Evolutionary conservation across 192 early-diverging fungal genomes (phyloP).

Genomic region (Hyaloraphidium curvatum): DNA sequence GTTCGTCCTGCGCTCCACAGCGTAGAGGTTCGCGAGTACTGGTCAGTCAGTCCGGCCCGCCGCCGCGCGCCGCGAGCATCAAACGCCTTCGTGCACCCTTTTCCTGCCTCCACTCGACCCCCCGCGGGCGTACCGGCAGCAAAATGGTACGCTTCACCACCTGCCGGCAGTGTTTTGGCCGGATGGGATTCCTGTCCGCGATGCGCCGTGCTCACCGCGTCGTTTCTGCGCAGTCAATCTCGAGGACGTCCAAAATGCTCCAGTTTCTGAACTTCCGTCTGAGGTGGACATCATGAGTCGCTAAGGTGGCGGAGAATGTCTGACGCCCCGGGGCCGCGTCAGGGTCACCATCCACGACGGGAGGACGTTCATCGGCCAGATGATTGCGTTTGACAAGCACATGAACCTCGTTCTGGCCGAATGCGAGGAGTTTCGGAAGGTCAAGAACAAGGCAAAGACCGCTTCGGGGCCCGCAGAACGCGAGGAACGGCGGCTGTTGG

Average conservation of each 20-base stretch:
- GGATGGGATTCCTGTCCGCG: too few species aligned
- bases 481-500: conserved; percentile 80
- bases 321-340: conserved; percentile 26
- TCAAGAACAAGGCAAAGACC: conserved; percentile 53
- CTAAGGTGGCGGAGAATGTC: neutral
- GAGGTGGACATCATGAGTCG: too few species aligned
- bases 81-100: too few species aligned
- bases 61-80: too few species aligned
- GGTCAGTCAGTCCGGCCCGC: too few species aligned
- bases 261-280: conserved; percentile 86
- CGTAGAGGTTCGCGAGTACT: too few species aligned
- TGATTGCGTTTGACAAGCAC: conserved; percentile 99
- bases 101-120: too few species aligned
- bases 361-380: conserved; percentile 82
- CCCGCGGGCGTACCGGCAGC: too few species aligned
- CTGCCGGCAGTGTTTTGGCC: too few species aligned
- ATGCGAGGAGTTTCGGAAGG: conserved; percentile 87
- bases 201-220: too few species aligned
- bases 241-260: conserved; percentile 78
- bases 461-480: conserved; percentile 23
- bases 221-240: conserved; percentile 39
- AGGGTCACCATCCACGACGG: conserved; percentile 81
- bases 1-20: too few species aligned
- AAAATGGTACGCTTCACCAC: too few species aligned
- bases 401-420: conserved; percentile 98